Evolutionary conservation across 148 eudicot genomes (phyloP), one percentile per base, ranked within the genome.

Genomic region (Chenopodium formosanum): DNA sequence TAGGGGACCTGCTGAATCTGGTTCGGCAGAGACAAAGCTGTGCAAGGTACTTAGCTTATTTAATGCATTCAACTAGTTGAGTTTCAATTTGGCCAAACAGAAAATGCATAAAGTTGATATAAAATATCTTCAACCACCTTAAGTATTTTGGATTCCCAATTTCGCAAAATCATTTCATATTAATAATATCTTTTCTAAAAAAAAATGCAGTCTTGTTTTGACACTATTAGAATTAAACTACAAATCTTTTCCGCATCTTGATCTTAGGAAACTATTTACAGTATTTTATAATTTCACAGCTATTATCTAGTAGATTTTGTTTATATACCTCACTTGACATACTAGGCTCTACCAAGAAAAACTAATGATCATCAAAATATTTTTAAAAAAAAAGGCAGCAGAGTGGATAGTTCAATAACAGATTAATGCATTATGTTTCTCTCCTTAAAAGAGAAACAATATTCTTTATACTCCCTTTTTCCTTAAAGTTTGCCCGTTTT

Each of bases 1-100:
- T 56, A 89, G 88, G 2, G 91, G 83, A 76, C 68, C 73, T 58
- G 52, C 75, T 27, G 90, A 90, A 44, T 82, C 91, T 84, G 82
- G 85, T 79, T 79, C 90, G 31, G 84, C 88, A 5, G 94, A 93
- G 63, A 92, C 86, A 64, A 95, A 88, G 80, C 87, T 88, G 67
- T 89, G 83, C 66, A 93, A 93, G 97, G 99, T 93, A 88, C 70
- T 71, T 74, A 1, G 16, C 47, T 64, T 32, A 73, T 72, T 72
- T 75, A 6, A 2, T 69, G 56, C 71, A n/a, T 27, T 58, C 75
- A 74, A 16, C 34, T 69, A 70, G 70, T 25, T 14, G 17, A 22
- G 22, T 40, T 40, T 46, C 47, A 29, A 16, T 29, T 62, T 27
- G 7, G 17, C 22, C 60, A 9, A 25, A 5, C 29, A 7, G 23